Evolutionary conservation across 257 asterid species (phyloP).

Genomic region (Pogostemon cablin): DNA sequence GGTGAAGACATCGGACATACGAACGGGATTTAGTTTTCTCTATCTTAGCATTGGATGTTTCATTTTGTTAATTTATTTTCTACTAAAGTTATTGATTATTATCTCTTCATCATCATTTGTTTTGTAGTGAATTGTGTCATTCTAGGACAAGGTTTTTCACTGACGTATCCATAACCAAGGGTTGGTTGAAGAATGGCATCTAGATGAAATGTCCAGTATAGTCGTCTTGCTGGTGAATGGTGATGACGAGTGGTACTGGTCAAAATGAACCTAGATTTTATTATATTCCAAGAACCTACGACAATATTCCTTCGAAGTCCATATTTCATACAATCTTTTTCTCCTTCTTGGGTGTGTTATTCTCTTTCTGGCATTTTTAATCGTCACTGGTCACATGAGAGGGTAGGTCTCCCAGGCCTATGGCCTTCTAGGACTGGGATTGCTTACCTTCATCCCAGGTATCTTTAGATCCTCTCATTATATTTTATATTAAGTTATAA

Average conservation of each 20-base stretch:
- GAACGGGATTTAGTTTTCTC: neutral
- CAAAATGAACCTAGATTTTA: conserved; percentile 71
- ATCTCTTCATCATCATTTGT: neutral
- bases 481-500: neutral
- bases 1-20: too few relatives aligned
- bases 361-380: conserved; percentile 68
- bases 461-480: conserved; percentile 20
- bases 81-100: neutral
- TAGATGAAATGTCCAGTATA: conserved; percentile 64
- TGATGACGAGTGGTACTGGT: conserved; percentile 57
- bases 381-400: conserved; percentile 90
- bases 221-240: conserved; percentile 65
- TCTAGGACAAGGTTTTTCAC: conserved; percentile 21
- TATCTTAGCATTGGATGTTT: neutral
- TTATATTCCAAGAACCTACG: conserved; percentile 65
- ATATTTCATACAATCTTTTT: conserved; percentile 74
- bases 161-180: conserved; percentile 22
- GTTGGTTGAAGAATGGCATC: conserved; percentile 53
- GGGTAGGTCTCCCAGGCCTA: conserved; percentile 85
- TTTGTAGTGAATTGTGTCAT: conserved; percentile 25
- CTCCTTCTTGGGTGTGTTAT: conserved; percentile 86
- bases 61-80: neutral
- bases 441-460: conserved; percentile 88
- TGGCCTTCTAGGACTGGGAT: conserved; percentile 82
- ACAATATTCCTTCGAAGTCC: conserved; percentile 89